These are phyloP conservation scores for Pseudofabraea citricarpa DNA, from an alignment of 2,329 filamentous ascomycete species.

Conservation along the genomic window DNA sequence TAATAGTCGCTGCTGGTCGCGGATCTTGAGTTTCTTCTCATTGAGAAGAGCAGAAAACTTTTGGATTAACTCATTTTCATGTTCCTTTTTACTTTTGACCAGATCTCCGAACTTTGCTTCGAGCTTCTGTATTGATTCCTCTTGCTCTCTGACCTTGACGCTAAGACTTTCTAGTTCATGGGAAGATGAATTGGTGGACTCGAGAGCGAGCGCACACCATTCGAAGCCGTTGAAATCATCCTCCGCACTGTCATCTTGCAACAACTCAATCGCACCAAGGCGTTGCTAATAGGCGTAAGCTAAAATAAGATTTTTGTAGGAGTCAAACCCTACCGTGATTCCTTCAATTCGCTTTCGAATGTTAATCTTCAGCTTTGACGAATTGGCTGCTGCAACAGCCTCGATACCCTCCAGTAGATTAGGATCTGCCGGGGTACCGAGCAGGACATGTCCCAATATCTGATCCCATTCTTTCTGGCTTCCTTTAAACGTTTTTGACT, in stretches of 20 bases:
- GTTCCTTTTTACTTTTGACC: constrained; percentile 57
- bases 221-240: constrained; percentile 62
- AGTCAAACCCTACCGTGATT: constrained; percentile 54
- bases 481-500: constrained; percentile 48
- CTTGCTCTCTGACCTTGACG: constrained; percentile 40
- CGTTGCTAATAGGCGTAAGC: constrained; percentile 47
- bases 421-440: constrained; percentile 36
- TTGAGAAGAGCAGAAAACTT: constrained; percentile 71
- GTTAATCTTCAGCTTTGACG: constrained; percentile 51
- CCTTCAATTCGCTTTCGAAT: constrained; percentile 62
- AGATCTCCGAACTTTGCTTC: constrained; percentile 62
- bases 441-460: constrained; percentile 53
- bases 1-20: constrained; percentile 64
- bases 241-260: constrained; percentile 40
- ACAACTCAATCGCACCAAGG: constrained; percentile 59
- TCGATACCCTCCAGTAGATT: constrained; percentile 56
- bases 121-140: constrained; percentile 53
- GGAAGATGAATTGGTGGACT: constrained; percentile 19
- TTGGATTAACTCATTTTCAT: constrained; percentile 61
- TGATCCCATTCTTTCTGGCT: constrained; percentile 62
- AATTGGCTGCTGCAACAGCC: constrained; percentile 51
- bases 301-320: constrained; percentile 8
- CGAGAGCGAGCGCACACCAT: constrained; percentile 60
- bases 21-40: constrained; percentile 75
- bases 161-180: constrained; percentile 26